phyloP scores from a whole-genome alignment of 305 asterid species.

The Plantago coronopus region DNA sequence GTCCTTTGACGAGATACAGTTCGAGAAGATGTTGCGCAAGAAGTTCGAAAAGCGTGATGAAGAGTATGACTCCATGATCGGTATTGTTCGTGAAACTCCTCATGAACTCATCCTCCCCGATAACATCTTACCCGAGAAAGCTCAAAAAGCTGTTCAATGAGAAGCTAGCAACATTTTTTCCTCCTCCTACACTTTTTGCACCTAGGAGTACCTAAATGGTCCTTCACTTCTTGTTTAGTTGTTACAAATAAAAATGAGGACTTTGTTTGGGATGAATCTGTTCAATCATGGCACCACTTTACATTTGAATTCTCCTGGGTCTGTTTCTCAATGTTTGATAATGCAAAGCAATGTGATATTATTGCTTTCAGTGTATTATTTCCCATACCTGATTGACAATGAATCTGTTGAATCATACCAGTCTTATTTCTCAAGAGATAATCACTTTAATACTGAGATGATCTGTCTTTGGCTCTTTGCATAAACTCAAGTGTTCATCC shows the following conservation, averaged over 20 bases:
- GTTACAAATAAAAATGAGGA: conserved; percentile 25
- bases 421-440: background rate
- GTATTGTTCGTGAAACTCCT: conserved; percentile 58
- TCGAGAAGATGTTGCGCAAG: conserved; percentile 55
- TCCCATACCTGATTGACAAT: conserved; percentile 1
- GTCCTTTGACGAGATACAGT: conserved; percentile 53
- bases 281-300: conserved; percentile 8
- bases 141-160: conserved; percentile 45
- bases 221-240: conserved; percentile 17
- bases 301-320: conserved; percentile 7
- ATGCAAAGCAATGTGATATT: conserved; percentile 9
- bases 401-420: conserved; percentile 9
- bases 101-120: conserved; percentile 59
- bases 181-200: conserved; percentile 6
- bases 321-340: background rate
- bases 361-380: conserved; percentile 8
- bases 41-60: conserved; percentile 51
- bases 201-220: conserved; percentile 19
- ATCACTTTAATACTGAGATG: background rate
- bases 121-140: conserved; percentile 47
- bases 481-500: background rate
- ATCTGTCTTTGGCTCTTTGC: background rate
- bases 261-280: conserved; percentile 21
- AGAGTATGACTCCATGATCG: conserved; percentile 60
- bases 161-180: conserved; percentile 11